These are phyloP conservation scores for Xeromyces bisporus DNA, from an alignment of 495 filamentous ascomycete species.

Conservation along the genomic window DNA sequence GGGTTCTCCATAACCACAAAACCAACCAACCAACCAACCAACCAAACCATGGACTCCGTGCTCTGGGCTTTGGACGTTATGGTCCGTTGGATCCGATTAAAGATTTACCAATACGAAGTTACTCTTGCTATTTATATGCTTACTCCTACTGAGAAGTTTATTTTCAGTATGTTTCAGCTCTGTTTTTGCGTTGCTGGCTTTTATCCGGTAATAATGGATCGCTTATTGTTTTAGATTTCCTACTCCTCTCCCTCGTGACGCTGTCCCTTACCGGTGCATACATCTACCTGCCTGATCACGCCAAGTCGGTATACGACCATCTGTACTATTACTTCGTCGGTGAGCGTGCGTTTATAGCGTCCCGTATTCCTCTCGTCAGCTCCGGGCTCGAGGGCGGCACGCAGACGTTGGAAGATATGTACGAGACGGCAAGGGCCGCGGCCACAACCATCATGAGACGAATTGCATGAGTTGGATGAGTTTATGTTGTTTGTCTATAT, in stretches of 20 bases:
- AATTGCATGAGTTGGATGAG: constrained; percentile 23
- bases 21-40: too few relatives aligned
- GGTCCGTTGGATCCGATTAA: constrained; percentile 52
- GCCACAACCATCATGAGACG: constrained; percentile 17
- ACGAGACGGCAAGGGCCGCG: constrained; percentile 25
- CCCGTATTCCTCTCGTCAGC: constrained; percentile 17
- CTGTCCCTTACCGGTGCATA: constrained; percentile 72
- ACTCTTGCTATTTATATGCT: constrained; percentile 78
- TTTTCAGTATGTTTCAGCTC: constrained; percentile 52
- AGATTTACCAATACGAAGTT: constrained; percentile 77
- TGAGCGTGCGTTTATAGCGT: constrained; percentile 35
- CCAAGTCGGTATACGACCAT: constrained; percentile 58
- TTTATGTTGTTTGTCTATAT: too few relatives aligned
- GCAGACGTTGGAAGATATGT: constrained; percentile 20
- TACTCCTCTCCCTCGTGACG: constrained; percentile 71
- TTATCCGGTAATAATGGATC: neutral
- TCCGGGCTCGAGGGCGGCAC: constrained; percentile 24
- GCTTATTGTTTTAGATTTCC: constrained; percentile 53
- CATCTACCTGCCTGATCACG: constrained; percentile 84
- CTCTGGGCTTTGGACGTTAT: constrained; percentile 28
- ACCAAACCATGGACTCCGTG: constrained; percentile 12
- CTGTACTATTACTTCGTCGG: constrained; percentile 90
- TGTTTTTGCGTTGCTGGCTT: neutral
- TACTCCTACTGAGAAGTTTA: constrained; percentile 66
- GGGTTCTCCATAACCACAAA: too few relatives aligned